phyloP scores from a whole-genome alignment of 352 stramenopile species.

The Blastocystis sp. region DNA sequence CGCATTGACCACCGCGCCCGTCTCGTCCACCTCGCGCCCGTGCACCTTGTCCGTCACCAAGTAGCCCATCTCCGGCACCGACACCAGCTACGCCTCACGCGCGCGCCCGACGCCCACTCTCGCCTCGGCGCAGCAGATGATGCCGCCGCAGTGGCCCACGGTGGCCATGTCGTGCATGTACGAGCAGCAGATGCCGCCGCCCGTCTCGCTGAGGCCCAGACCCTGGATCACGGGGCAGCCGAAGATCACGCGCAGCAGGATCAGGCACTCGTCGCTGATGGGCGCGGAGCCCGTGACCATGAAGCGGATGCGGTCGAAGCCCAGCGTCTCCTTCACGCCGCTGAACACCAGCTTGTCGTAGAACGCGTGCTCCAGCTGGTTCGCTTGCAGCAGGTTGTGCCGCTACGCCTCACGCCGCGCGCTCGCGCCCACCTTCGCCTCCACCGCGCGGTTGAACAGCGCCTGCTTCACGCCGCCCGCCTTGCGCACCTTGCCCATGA shows the following conservation, averaged over 20 bases:
- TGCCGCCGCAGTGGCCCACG: slow-evolving; percentile 85
- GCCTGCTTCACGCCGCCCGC: slow-evolving; percentile 57
- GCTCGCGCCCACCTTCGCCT: slow-evolving; percentile 6
- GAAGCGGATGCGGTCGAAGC: slow-evolving; percentile 81
- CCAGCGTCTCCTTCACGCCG: slow-evolving; percentile 86
- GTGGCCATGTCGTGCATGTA: slow-evolving; percentile 75
- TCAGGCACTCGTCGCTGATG: slow-evolving; percentile 84
- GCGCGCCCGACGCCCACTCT: slow-evolving; percentile 79
- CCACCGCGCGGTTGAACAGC: slow-evolving; percentile 68
- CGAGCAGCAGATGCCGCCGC: slow-evolving; percentile 76
- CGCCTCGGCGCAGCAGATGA: slow-evolving; percentile 81
- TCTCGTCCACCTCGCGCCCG: slow-evolving; percentile 1
- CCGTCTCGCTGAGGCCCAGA: slow-evolving; percentile 90
- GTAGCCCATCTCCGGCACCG: slow-evolving; percentile 68
- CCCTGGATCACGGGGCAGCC: slow-evolving; percentile 85
- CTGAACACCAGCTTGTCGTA: slow-evolving; percentile 92
- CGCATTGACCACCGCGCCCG: slow-evolving; percentile 71
- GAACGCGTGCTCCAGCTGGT: slow-evolving; percentile 74
- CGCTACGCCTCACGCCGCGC: background rate
- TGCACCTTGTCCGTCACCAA: slow-evolving; percentile 36
- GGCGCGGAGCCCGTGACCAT: slow-evolving; percentile 89
- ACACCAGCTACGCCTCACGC: slow-evolving; percentile 77
- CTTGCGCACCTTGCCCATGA: slow-evolving; percentile 77
- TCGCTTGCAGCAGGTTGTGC: slow-evolving; percentile 10
- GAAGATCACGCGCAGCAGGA: slow-evolving; percentile 88